Evolutionary conservation across 2,329 filamentous ascomycete genomes (phyloP), one percentile per base, ranked within the genome.

Genomic region (Monosporascus sp.): DNA sequence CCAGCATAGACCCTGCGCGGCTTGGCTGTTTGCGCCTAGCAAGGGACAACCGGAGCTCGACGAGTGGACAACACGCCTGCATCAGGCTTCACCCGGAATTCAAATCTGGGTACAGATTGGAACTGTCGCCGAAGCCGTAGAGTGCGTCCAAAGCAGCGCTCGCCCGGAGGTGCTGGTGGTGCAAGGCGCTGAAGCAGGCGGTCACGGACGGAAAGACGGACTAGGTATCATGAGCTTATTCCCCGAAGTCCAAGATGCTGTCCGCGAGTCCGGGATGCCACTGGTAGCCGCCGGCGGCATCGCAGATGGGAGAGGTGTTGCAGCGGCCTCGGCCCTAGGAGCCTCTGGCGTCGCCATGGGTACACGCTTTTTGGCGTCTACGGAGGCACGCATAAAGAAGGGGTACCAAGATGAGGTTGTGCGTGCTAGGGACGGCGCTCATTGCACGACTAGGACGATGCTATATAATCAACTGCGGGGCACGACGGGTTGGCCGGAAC

Each of bases 301-400:
- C 25, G 68, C 71, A 0, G 79, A 83, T 53, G 78, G 78, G 0
- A 67, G 78, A 20, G 78, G 78, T 0, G 68, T 74, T 0, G 75
- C 75, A 6, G 78, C 79, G 0, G 74, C 76, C 2, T 63, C 82
- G 14, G 65, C 71, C 1, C 69, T 83, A 1, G 80, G 81, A 0
- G 79, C 80, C 1, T 65, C 70, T 0, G 85, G 81, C 0, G 74
- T 77, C 0, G 80, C 75, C 0, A 74, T 89, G 72, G 86, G 86
- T 0, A 88, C 85, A 1, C 74, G 83, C 7, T 84, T 86, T 52
- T 74, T 88, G 0, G 82, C 82, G 0, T 60, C 70, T 0, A 60
- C 53, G 0, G 73, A 77, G 57, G 65, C 73, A 1, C 68, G 71
- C 6, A 70, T 76, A 37, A 63, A 57, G 48, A 65, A 64, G 51